Evolutionary conservation across 768 basidiomycete genomes (phyloP).

Genomic region (Tubosaeta brunneosetosa): DNA sequence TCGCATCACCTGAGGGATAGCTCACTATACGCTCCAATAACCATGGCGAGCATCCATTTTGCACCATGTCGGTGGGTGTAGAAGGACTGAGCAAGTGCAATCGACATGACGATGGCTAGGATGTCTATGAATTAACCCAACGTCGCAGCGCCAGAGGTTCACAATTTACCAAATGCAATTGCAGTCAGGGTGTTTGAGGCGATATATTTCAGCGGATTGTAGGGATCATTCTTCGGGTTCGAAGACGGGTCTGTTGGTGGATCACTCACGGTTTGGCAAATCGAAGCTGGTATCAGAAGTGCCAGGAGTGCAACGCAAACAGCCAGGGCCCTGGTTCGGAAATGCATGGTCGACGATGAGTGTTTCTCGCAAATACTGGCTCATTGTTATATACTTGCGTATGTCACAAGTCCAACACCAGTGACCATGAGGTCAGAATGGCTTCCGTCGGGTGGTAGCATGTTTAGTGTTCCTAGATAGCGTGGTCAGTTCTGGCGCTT

Average conservation of each 20-base stretch:
- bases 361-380: neutral
- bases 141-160: neutral
- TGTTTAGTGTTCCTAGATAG: too few species aligned
- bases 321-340: neutral
- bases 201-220: slow-evolving; percentile 54
- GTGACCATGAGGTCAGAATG: too few species aligned
- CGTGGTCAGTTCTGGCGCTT: too few species aligned
- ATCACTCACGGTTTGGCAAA: neutral
- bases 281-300: neutral
- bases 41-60: slow-evolving; percentile 58
- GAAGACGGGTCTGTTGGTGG: slow-evolving; percentile 5
- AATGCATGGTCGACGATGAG: neutral
- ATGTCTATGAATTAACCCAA: neutral
- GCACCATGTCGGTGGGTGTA: slow-evolving; percentile 43
- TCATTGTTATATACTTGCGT: neutral
- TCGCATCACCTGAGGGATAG: neutral
- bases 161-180: slow-evolving; percentile 42
- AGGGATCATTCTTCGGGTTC: slow-evolving; percentile 49
- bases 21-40: slow-evolving; percentile 56
- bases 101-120: slow-evolving; percentile 31
- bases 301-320: neutral
- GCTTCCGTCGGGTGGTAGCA: too few species aligned
- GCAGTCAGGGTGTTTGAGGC: slow-evolving; percentile 48
- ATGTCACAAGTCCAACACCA: too few species aligned
- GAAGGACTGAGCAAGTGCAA: slow-evolving; percentile 42